Percentiles rank a stretch among this genome's conserved stretches.
Evolutionary conservation across 371 early-diverging fungal genomes (phyloP).

Genomic region (Basidiobolus meristosporus): DNA sequence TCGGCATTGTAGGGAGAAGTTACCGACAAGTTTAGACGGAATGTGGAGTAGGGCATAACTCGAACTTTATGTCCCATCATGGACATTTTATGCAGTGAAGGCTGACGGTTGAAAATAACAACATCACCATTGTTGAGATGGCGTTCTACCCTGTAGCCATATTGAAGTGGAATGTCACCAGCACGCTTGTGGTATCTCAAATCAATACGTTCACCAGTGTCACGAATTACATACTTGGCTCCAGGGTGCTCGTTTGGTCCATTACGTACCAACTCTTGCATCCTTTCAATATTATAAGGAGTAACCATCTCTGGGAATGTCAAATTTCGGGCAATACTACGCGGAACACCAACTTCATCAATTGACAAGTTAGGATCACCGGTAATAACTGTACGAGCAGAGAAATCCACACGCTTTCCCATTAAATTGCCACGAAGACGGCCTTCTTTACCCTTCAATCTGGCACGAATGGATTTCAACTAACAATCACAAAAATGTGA

Average conservation of each 20-base stretch:
- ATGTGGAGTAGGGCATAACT: constrained; percentile 98
- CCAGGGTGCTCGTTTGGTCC: constrained; percentile 97
- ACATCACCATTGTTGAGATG: constrained; percentile 94
- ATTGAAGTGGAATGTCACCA: constrained; percentile 78
- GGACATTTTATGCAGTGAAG: constrained; percentile 99
- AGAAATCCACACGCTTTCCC: constrained; percentile 99
- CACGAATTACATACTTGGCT: constrained; percentile 96
- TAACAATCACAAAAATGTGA: no score
- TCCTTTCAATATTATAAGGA: constrained; percentile 87
- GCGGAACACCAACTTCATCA: constrained; percentile 98
- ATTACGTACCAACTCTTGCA: constrained; percentile 83
- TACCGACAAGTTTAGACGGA: constrained; percentile 96
- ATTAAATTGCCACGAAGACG: constrained; percentile 98
- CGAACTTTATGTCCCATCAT: constrained; percentile 99
- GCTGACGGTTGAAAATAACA: constrained; percentile 99
- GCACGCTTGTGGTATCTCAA: constrained; percentile 79
- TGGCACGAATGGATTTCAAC: constrained; percentile 91
- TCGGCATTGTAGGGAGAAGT: constrained; percentile 99
- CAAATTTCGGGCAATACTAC: constrained; percentile 92
- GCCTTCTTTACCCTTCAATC: constrained; percentile 99
- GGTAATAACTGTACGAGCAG: constrained; percentile 99
- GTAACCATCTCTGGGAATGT: constrained; percentile 98
- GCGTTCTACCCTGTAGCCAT: constrained; percentile 93
- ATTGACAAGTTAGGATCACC: constrained; percentile 97
- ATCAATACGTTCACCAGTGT: constrained; percentile 95